Evolutionary conservation across 495 filamentous ascomycete species (phyloP).

Genomic region (Penicillium coprophilum): DNA sequence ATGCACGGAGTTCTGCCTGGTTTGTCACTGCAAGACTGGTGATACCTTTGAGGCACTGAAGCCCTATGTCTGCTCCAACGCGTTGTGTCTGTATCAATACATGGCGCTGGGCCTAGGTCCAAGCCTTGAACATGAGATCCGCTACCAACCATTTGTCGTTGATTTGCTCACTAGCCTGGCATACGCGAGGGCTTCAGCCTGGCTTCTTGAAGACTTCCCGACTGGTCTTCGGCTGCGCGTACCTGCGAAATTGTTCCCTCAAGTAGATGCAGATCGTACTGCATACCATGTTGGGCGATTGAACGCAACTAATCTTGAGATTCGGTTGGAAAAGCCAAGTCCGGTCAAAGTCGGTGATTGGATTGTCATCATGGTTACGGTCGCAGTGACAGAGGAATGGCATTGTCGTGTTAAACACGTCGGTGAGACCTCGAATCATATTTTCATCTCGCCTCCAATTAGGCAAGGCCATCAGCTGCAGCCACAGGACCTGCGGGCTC

Average conservation of each 20-base stretch:
- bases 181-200: constrained; percentile 56
- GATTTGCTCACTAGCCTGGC: constrained; percentile 85
- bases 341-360: constrained; percentile 56
- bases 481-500: not conserved
- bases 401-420: constrained; percentile 25
- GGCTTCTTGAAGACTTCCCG: constrained; percentile 60
- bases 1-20: constrained; percentile 85
- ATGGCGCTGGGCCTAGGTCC: constrained; percentile 85
- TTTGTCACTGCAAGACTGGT: constrained; percentile 75
- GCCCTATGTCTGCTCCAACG: constrained; percentile 82
- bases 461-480: not conserved
- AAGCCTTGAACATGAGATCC: constrained; percentile 80
- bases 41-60: constrained; percentile 80
- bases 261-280: not conserved
- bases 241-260: constrained; percentile 35
- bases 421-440: constrained; percentile 1
- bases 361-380: constrained; percentile 42
- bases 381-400: constrained; percentile 6
- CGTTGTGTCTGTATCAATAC: constrained; percentile 87
- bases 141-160: constrained; percentile 77
- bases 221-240: constrained; percentile 66
- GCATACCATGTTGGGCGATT: constrained; percentile 14
- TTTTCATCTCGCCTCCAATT: constrained; percentile 24
- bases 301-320: constrained; percentile 38
- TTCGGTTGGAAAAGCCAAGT: constrained; percentile 34